These are phyloP conservation scores for Saccharomyces hybrid DNA, from an alignment of 1,139 yeast genomes.

Conservation along the genomic window DNA sequence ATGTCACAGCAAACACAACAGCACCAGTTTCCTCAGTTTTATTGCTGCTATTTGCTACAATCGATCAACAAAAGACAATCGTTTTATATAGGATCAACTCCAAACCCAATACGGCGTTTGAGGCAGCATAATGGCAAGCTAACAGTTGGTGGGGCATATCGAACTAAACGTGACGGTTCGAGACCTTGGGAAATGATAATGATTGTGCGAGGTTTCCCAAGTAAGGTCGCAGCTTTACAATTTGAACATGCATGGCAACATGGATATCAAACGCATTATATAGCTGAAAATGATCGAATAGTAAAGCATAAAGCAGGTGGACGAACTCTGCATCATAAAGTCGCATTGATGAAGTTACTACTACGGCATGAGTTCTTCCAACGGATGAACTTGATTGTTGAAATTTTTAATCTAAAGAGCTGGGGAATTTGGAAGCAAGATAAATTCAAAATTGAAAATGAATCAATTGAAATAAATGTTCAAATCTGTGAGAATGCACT, in stretches of 20 bases:
- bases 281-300: conserved; percentile 33
- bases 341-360: conserved; percentile 47
- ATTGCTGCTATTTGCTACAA: conserved; percentile 61
- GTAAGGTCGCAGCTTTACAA: conserved; percentile 63
- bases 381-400: conserved; percentile 37
- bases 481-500: conserved; percentile 9
- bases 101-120: conserved; percentile 59
- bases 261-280: conserved; percentile 56
- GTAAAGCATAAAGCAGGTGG: conserved; percentile 33
- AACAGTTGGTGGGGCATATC: conserved; percentile 57
- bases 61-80: conserved; percentile 49
- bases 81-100: conserved; percentile 72
- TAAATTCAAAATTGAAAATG: conserved; percentile 15
- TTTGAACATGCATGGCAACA: conserved; percentile 77
- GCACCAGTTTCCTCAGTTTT: conserved; percentile 33
- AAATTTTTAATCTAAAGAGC: conserved; percentile 34
- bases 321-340: conserved; percentile 39
- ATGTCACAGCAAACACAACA: neutral
- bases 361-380: conserved; percentile 38
- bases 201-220: conserved; percentile 64
- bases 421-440: conserved; percentile 28
- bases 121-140: conserved; percentile 74
- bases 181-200: conserved; percentile 70
- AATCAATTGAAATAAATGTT: conserved; percentile 2
- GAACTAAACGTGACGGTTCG: conserved; percentile 47